Evolutionary conservation across 2,329 filamentous ascomycete genomes (phyloP), one percentile per base, ranked within the genome.

Genomic region (Epichloe sibirici): DNA sequence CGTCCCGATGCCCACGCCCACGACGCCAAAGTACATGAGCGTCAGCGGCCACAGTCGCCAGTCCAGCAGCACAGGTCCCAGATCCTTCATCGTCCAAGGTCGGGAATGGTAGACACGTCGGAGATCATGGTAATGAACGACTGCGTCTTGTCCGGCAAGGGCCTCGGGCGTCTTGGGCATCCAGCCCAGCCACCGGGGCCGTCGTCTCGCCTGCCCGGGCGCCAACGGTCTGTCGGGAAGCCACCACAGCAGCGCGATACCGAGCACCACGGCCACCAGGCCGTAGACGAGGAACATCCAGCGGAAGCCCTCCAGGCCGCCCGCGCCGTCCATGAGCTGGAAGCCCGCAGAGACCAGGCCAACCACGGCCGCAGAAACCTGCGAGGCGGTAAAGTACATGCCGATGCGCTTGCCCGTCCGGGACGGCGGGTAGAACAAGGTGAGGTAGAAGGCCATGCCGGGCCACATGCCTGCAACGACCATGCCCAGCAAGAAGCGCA

Each of bases 381-480:
- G 90, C 0, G 88, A 81, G 1, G 90, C 90, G 2, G 88, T 95
- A 65, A 88, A 95, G 71, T 95, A 95, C 65, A 85, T 81, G 39
- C 90, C 90, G 57, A 95, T 94, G 40, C 90, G 79, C 71, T 93
- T 94, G 13, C 87, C 90, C 1, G 86, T 93, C 12, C 87, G 79
- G 5, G 86, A 88, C 0, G 90, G 89, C 6, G 90, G 90, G 63
- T 95, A 95, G 73, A 95, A 95, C 7, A 95, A 76, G 0, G 90
- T 94, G 46, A 95, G 75, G 63, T 95, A 95, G 66, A 93, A 93
- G 9, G 88, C 82, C 90, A 95, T 95, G 48, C 90, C 90, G 0
- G 90, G 90, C 90, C 90, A 95, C 85, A 95, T 90, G 46, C 90
- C 90, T 1, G 90, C 90, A 64, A 90, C 90, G 25, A 95, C 89